Base-by-base conservation (phyloP, 179 eudicot genomes). In the Patellifolia procumbens region DNA sequence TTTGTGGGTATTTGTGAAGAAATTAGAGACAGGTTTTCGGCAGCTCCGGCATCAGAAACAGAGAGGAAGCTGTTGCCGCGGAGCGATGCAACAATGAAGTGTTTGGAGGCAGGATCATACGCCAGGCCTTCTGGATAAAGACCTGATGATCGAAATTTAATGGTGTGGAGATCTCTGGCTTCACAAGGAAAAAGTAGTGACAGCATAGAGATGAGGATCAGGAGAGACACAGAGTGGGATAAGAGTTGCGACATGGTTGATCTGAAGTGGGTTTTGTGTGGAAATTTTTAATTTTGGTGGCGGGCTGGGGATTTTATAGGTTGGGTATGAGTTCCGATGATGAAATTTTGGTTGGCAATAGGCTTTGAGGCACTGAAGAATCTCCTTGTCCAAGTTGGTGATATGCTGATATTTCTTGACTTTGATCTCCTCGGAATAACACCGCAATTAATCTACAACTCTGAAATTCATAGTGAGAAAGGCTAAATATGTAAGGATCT, bases 41-140 rank as follows among this genome's bases (percentile, higher is more conserved):
- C 79, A 62, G 83, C 89, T 83, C 84, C 89, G 73, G 93, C 86
- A 71, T 90, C 91, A 81, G 98, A 87, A 83, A 93, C 68, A 70
- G 93, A 85, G 77, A 83, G 69, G 85, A 91, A 70, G 22, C 75
- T 72, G 10, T 73, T 82, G 63, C 70, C 81, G 58, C 63, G 88
- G 69, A 81, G 79, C 52, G 97, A 85, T 43, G 85, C 87, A 79
- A 87, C 86, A 68, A 93, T 73, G 84, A 93, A 93, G 86, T 86
- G 93, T 28, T 91, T 85, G 61, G 85, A 70, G 9, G 70, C 7
- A 32, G 90, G 88, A 74, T 92, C 96, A 84, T 85, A 91, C 11
- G 93, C 32, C 55, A 91, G 58, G 70, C 89, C 85, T 62, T 87
- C 91, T 1, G 93, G 97, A 83, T 83, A 92, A 74, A 92, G 86